Evolutionary conservation across 2,329 filamentous ascomycete genomes (phyloP).

Genomic region (Westerdykella ornata): DNA sequence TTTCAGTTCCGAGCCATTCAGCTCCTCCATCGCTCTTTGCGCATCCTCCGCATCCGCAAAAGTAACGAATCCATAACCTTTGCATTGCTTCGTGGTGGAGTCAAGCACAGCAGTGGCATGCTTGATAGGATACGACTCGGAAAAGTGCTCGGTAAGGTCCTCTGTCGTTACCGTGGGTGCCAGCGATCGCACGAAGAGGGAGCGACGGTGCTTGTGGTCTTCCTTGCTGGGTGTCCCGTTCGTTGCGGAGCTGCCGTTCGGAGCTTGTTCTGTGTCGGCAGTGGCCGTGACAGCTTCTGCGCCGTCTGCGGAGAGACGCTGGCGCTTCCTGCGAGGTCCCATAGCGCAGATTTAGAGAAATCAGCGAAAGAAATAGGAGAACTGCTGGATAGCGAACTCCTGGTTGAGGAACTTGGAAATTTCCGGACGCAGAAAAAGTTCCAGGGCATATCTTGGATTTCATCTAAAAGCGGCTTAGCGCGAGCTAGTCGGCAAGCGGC

Average conservation of each 20-base stretch:
- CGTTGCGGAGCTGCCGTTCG: constrained; percentile 6
- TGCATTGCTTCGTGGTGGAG: constrained; percentile 74
- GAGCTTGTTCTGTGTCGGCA: constrained; percentile 16
- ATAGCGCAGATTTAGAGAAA: constrained; percentile 16
- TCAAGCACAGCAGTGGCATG: constrained; percentile 91
- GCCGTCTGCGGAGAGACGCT: constrained; percentile 37
- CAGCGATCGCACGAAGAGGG: constrained; percentile 82
- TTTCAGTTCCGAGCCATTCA: constrained; percentile 70
- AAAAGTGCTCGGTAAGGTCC: constrained; percentile 80
- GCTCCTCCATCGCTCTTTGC: constrained; percentile 67
- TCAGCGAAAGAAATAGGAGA: background rate
- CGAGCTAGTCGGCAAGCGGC: background rate
- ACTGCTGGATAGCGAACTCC: background rate
- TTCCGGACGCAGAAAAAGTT: constrained; percentile 3
- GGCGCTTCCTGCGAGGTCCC: constrained; percentile 38
- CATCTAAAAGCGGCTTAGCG: background rate
- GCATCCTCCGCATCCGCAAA: constrained; percentile 93
- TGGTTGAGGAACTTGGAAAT: constrained; percentile 2
- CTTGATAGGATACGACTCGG: constrained; percentile 88
- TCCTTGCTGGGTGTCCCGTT: constrained; percentile 24
- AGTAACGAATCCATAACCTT: constrained; percentile 94
- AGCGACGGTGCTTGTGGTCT: constrained; percentile 40
- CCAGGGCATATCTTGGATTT: constrained; percentile 2
- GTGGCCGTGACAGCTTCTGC: constrained; percentile 26
- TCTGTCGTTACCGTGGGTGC: constrained; percentile 74